Percentiles rank a stretch among this genome's conserved stretches.
Evolutionary conservation across 495 filamentous ascomycete genomes (phyloP).

Genomic region (Podospora pseudocomata): DNA sequence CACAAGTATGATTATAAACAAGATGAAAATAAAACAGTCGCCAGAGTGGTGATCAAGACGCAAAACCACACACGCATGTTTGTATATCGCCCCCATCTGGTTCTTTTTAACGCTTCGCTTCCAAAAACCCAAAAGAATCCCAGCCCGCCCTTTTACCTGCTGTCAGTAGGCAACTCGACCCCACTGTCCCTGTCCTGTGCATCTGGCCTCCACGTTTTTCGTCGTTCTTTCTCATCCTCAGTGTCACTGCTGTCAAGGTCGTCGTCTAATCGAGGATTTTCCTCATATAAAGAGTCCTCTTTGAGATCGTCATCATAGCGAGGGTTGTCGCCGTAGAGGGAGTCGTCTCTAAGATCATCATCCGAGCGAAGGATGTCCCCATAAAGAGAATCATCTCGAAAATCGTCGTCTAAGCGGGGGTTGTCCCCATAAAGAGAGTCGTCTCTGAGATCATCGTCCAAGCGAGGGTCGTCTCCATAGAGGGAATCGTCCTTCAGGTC

Average conservation of each 20-base stretch:
- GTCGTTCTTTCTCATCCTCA: background rate
- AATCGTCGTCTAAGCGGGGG: conserved; percentile 16
- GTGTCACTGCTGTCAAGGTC: background rate
- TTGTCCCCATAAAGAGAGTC: conserved; percentile 27
- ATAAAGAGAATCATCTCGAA: background rate
- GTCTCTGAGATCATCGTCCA: conserved; percentile 13
- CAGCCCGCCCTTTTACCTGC: conserved; percentile 20
- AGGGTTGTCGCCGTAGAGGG: no score
- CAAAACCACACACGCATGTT: background rate
- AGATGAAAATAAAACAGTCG: conserved; percentile 4
- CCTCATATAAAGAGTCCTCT: background rate
- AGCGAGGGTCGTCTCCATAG: conserved; percentile 21
- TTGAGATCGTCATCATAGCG: background rate
- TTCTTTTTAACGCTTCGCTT: background rate
- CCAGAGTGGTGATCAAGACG: background rate
- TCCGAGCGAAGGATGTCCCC: background rate
- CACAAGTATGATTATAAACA: background rate
- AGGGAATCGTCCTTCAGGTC: conserved; percentile 26
- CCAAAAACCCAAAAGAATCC: background rate
- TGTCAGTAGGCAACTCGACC: conserved; percentile 44
- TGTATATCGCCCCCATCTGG: background rate
- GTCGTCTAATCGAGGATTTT: background rate
- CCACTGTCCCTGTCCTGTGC: conserved; percentile 53
- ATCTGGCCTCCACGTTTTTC: conserved; percentile 31
- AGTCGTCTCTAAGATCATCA: conserved; percentile 1